Base-by-base conservation (phyloP, 306 rosid species). In the Mimosa pudica region DNA sequence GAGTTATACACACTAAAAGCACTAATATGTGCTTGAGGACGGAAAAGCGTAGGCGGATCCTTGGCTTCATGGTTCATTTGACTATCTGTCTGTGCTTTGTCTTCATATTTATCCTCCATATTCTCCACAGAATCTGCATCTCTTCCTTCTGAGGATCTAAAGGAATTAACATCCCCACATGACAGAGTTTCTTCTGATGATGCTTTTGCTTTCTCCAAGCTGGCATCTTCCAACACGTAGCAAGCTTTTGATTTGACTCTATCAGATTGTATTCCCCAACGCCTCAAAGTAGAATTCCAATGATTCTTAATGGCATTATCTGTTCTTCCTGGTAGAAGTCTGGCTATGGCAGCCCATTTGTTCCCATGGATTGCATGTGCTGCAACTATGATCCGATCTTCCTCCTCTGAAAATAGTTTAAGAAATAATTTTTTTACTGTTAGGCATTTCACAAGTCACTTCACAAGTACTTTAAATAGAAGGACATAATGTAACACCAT, bases 181-280 rank as follows among this genome's bases (percentile, higher is more conserved):
- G 99, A 95, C 67, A 85, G 82, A 49, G 99, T 95, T 51, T 91
- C 99, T 89, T 93, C 98, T 2, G 97, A 93, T 51, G 97, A 95
- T 77, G 90, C 94, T 86, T 88, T 92, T 75, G 94, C 88, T 87
- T 84, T 95, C 79, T 91, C 98, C 35, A 90, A 69, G 91, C 97
- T 90, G 60, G 64, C 77, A 84, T 92, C 96, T 74, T 89, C 98
- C 64, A 73, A 69, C 0, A 71, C 47, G 70, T 79, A 84, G 44
- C 90, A 84, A 63, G 92, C 71, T 88, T 90, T 96, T 66, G 87
- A 71, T 86, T 86, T 90, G 11, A 81, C 71, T 71, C 77, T 95
- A 64, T 80, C 93, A 83, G 62, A 76, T 48, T 87, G 93, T 60
- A 69, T 49, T 45, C 88, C 79, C 20, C 84, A 82, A 10, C 89